phyloP scores from a whole-genome alignment of 768 basidiomycete species.

The Cubamyces lactineus region DNA sequence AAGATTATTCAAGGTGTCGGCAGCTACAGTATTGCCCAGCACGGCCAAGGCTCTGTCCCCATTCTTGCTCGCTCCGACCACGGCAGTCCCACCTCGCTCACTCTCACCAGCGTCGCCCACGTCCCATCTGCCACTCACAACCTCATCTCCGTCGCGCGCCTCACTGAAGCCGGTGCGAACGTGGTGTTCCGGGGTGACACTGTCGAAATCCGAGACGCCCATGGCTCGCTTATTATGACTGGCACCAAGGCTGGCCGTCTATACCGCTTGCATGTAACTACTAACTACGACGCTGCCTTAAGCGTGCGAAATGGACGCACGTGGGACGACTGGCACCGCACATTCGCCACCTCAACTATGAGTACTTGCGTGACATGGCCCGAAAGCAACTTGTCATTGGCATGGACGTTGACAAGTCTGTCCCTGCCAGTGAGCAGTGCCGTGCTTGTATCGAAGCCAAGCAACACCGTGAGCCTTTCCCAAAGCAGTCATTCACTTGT shows the following conservation, averaged over 20 bases:
- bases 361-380: constrained; percentile 8
- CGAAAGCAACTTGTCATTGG: constrained; percentile 14
- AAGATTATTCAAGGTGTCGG: constrained; percentile 9
- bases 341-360: constrained; percentile 22
- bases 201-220: neutral
- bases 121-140: constrained; percentile 22
- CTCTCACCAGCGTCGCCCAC: constrained; percentile 18
- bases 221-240: neutral
- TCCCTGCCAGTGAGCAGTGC: constrained; percentile 18
- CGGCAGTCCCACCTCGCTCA: constrained; percentile 5
- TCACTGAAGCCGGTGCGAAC: neutral
- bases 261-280: neutral
- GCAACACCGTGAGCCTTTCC: constrained; percentile 14
- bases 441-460: constrained; percentile 28
- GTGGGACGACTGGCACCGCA: constrained; percentile 25
- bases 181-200: neutral
- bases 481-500: neutral
- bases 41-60: no score
- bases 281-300: no score
- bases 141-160: constrained; percentile 21
- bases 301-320: neutral
- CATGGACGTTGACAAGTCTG: constrained; percentile 10
- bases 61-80: neutral
- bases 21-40: no score
- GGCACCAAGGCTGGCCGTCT: constrained; percentile 8